Percentiles rank a stretch among this genome's conserved stretches.
Conservation (phyloP, 805 yeast genomes). For the Schwanniomyces occidentalis region DNA sequence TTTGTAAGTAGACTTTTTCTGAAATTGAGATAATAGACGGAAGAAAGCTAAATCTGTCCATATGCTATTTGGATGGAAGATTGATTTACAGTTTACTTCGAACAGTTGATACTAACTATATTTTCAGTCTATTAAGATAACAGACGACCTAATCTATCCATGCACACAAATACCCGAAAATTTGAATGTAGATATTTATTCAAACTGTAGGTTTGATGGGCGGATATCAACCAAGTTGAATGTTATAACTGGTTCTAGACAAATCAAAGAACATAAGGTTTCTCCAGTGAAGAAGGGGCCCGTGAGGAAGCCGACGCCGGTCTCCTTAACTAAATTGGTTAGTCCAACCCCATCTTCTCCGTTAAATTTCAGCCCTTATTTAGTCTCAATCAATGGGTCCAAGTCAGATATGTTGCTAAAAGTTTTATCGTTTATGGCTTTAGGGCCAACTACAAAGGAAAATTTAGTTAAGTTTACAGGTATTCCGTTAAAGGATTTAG, state of each 20-base stretch:
- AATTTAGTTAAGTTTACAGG: constrained; percentile 23
- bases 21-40: too few relatives aligned
- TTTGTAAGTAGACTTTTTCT: constrained; percentile 26
- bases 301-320: background rate
- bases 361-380: constrained; percentile 11
- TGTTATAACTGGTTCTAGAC: constrained; percentile 31
- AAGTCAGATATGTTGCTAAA: constrained; percentile 16
- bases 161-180: constrained; percentile 35
- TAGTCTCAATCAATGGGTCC: constrained; percentile 9
- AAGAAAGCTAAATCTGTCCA: background rate
- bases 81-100: background rate
- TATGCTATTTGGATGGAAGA: background rate
- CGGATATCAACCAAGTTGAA: constrained; percentile 30
- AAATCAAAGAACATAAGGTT: constrained; percentile 18
- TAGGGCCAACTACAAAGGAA: constrained; percentile 44
- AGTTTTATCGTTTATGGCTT: constrained; percentile 46
- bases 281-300: background rate
- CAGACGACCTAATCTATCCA: constrained; percentile 28
- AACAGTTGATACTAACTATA: constrained; percentile 16
- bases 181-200: constrained; percentile 36
- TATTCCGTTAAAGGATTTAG: constrained; percentile 12
- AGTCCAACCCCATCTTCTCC: constrained; percentile 13
- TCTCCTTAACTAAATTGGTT: background rate
- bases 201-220: constrained; percentile 25
- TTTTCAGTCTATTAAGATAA: constrained; percentile 29